phyloP scores from a whole-genome alignment of 495 filamentous ascomycete genomes.

The Hypoxylon perforatum region DNA sequence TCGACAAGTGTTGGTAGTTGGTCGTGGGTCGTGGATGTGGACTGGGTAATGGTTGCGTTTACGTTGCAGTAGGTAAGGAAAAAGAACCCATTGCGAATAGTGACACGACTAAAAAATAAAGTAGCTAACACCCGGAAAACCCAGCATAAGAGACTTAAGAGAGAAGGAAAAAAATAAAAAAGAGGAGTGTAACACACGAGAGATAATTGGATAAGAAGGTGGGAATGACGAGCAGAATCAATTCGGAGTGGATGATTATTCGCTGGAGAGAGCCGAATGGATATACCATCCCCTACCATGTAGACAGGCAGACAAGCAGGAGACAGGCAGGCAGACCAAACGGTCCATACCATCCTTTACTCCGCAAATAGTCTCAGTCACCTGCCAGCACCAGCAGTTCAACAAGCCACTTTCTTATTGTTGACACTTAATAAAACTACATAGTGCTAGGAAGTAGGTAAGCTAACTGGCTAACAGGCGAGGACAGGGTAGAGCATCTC shows the following conservation, averaged over 20 bases:
- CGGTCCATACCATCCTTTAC: too few species aligned
- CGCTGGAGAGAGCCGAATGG: constrained; percentile 28
- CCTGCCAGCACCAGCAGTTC: constrained; percentile 23
- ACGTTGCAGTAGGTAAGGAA: too few species aligned
- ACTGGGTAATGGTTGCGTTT: too few species aligned
- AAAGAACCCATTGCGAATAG: constrained; percentile 18
- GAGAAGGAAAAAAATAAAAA: neutral
- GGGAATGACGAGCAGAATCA: constrained; percentile 35
- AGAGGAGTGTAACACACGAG: constrained; percentile 25
- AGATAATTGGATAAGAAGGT: constrained; percentile 30
- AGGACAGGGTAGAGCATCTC: too few species aligned
- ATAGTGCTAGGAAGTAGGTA: too few species aligned
- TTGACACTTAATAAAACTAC: constrained; percentile 17
- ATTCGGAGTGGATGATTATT: constrained; percentile 22
- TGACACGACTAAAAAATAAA: neutral
- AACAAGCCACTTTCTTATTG: constrained; percentile 24
- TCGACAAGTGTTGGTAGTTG: constrained; percentile 1
- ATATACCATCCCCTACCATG: neutral
- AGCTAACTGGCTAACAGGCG: too few species aligned
- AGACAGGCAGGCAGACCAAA: too few species aligned
- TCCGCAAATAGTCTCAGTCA: constrained; percentile 32
- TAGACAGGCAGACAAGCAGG: too few species aligned
- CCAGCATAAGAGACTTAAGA: neutral
- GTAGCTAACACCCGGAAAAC: neutral
- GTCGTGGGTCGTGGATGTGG: too few species aligned